A percentile compares a stretch with the other conserved stretches of the same genome.
phyloP scores from a whole-genome alignment of 2,329 filamentous ascomycete species.

The Myriosclerotinia scirpicola region DNA sequence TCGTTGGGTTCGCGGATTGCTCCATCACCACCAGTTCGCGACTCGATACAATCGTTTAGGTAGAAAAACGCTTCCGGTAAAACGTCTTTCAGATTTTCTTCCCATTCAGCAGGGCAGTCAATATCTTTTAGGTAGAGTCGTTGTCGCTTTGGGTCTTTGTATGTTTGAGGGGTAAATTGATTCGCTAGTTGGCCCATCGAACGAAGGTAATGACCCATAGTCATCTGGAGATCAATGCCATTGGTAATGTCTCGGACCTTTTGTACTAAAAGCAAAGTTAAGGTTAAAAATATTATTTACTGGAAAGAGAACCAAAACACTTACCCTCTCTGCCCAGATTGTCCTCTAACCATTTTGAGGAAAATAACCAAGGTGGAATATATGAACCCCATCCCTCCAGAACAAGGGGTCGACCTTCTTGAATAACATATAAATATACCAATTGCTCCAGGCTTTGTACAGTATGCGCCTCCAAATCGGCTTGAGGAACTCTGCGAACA shows the following conservation, averaged over 20 bases:
- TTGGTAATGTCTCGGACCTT: slow-evolving; percentile 77
- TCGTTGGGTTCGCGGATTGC: slow-evolving; percentile 49
- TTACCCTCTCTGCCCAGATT: slow-evolving; percentile 77
- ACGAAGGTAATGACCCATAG: slow-evolving; percentile 84
- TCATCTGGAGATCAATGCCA: slow-evolving; percentile 76
- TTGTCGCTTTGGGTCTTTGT: slow-evolving; percentile 75
- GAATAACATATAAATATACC: slow-evolving; percentile 74
- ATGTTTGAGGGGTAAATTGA: slow-evolving; percentile 75
- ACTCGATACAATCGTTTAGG: slow-evolving; percentile 75
- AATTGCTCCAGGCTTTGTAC: slow-evolving; percentile 82
- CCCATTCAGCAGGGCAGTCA: slow-evolving; percentile 88
- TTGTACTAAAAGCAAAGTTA: slow-evolving; percentile 59
- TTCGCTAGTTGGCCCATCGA: slow-evolving; percentile 82
- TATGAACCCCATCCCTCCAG: slow-evolving; percentile 83
- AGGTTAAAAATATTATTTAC: slow-evolving; percentile 27
- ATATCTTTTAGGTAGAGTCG: slow-evolving; percentile 96
- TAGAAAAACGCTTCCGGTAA: slow-evolving; percentile 87
- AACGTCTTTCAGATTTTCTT: slow-evolving; percentile 71
- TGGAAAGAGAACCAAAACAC: slow-evolving; percentile 35
- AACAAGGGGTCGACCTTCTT: slow-evolving; percentile 85
- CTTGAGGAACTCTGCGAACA: slow-evolving; percentile 75
- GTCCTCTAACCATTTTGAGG: slow-evolving; percentile 73
- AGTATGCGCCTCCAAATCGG: slow-evolving; percentile 75
- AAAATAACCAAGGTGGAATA: slow-evolving; percentile 77
- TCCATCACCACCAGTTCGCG: slow-evolving; percentile 52